Percentiles rank a stretch among this genome's conserved stretches.
Conservation (phyloP, 192 early-diverging fungal genomes). For the Coemansia sp. region DNA sequence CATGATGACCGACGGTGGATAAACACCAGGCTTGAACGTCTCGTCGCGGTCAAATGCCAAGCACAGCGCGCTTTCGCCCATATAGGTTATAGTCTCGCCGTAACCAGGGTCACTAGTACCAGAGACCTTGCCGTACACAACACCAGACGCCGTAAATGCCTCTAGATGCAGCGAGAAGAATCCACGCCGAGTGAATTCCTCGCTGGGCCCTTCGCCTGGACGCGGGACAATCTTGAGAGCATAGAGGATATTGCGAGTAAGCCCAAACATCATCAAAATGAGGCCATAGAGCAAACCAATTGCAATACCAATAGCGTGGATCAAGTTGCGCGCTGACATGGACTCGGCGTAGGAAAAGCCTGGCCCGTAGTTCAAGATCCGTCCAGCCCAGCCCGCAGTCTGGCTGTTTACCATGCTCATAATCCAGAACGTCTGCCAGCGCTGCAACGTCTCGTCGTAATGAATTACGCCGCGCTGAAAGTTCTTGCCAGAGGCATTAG, state of each 20-base stretch:
- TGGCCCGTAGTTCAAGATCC: conserved; percentile 55
- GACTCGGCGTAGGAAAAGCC: conserved; percentile 67
- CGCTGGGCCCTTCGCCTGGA: conserved; percentile 74
- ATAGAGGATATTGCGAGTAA: conserved; percentile 56
- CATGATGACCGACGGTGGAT: conserved; percentile 81
- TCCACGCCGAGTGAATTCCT: conserved; percentile 54
- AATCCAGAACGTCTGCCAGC: conserved; percentile 57
- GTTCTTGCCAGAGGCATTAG: not conserved
- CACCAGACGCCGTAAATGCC: conserved; percentile 26
- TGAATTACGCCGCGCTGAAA: conserved; percentile 36
- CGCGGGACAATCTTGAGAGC: conserved; percentile 61
- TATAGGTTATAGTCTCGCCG: conserved; percentile 74
- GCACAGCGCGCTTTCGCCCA: conserved; percentile 77
- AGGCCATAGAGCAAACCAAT: conserved; percentile 41
- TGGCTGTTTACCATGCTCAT: conserved; percentile 44
- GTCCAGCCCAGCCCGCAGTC: conserved; percentile 30
- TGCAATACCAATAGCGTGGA: conserved; percentile 52
- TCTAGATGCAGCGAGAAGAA: conserved; percentile 47
- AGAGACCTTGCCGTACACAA: conserved; percentile 50
- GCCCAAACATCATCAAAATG: conserved; percentile 41
- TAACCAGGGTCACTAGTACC: conserved; percentile 79
- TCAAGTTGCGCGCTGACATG: conserved; percentile 52
- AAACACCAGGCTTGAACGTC: conserved; percentile 66
- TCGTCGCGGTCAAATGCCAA: conserved; percentile 63
- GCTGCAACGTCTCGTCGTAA: conserved; percentile 41